Base-by-base conservation (phyloP, 1,284 basidiomycete genomes). In the Rhodotorula sp. region DNA sequence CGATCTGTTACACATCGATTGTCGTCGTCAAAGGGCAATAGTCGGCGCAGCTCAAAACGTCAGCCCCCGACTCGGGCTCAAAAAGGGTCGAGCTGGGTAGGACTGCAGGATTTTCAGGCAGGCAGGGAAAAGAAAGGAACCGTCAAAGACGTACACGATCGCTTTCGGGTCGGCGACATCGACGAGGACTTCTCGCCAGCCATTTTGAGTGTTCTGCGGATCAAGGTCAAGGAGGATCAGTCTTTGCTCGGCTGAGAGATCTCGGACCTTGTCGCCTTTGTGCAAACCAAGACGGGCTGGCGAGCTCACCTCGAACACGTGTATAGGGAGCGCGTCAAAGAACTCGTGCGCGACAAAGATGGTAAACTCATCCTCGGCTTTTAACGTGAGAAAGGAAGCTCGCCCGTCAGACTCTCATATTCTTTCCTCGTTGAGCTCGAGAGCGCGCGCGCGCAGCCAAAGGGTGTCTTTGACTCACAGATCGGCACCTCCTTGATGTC, bases 341-440 rank as follows among this genome's bases (percentile, higher is more conserved):
- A 99, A 97, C 79, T 99, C 96, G 80, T 99, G 95, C 0, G 95
- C 96, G 12, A 97, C 82, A 29, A 96, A 80, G 83, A 97, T 88
- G 0, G 93, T 96, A 80, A 89, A 98, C 42, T 72, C 75, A 44
- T 73, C 83, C 24, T 86, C 84, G 45, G 83, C 79, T 61, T 66
- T 37, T 14, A 33, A 33, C 4, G 4, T 7, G 7, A 33, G 7
- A 33, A 33, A 33, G 7, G 33, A 33, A 33, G 33, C 4, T 7
- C 33, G 37, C 37, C 37, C 10, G 12, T 42, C 10, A 42, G 37
- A 33, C 48, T 49, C 18, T 24, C 24, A 8, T 12, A 46, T 46
- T 18, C 45, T 18, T 12, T 46, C 45, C n/a, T n/a, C n/a, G n/a
- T n/a, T n/a, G n/a, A 46, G 45, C 18, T 46, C 45, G 18, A 46